Conservation (phyloP, 2,329 filamentous ascomycete genomes). For the Trichoderma brevicompactum region DNA sequence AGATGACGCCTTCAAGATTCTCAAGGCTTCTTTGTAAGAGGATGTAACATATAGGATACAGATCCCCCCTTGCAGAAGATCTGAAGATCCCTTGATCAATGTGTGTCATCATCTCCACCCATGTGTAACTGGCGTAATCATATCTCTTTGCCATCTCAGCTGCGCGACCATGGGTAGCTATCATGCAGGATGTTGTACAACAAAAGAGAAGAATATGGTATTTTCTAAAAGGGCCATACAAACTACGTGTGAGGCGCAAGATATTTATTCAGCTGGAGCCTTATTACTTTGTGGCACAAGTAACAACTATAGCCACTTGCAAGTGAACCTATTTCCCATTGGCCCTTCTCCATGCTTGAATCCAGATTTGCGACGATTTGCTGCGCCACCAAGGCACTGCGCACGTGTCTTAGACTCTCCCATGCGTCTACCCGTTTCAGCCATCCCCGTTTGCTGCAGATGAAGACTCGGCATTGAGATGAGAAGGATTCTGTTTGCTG, state of each 20-base stretch:
- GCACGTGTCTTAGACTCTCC: slow-evolving; percentile 16
- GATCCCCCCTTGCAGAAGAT: not conserved
- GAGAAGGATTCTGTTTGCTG: too few species aligned
- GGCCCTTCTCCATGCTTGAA: not conserved
- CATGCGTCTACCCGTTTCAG: slow-evolving; percentile 14
- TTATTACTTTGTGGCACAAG: not conserved
- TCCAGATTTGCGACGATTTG: not conserved
- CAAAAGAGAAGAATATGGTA: not conserved
- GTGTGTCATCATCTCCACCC: not conserved
- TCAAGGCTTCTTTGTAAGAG: slow-evolving; percentile 47
- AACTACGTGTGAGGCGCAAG: too few species aligned
- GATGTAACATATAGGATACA: not conserved
- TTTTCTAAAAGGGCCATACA: too few species aligned
- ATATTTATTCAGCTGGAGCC: not conserved
- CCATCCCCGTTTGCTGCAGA: not conserved
- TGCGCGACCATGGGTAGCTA: not conserved
- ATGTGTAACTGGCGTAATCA: not conserved
- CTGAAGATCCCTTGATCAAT: not conserved
- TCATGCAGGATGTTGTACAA: not conserved
- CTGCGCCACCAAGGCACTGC: slow-evolving; percentile 11
- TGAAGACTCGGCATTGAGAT: not conserved
- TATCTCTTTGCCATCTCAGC: not conserved
- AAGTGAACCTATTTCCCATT: not conserved
- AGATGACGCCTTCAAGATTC: slow-evolving; percentile 52
- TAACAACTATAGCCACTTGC: not conserved